Base-by-base conservation (phyloP, 2,329 filamentous ascomycete species). In the Fonsecaea pugnacius region DNA sequence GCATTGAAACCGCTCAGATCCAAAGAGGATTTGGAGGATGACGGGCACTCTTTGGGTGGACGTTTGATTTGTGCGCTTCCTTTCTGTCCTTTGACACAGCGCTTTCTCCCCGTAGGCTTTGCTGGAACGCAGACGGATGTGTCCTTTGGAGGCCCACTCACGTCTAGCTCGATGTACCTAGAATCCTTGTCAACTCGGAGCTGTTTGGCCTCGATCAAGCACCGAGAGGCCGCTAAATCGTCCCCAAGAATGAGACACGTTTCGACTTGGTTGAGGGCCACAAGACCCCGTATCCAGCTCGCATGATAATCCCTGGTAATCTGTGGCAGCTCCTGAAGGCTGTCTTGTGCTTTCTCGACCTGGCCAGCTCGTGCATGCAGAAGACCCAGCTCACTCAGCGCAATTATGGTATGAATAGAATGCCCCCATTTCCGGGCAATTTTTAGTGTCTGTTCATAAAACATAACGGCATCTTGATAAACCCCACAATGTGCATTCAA, bases 391-490 rank as follows among this genome's bases (percentile, higher is more conserved):
- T 67, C 50, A 27, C 63, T 67, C 12, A 60, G 30, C 1, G 65
- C 61, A 18, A 51, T n/a, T 4, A 33, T 24, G 9, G 27, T 43
- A 48, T 55, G 33, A 35, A 33, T 38, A 10, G 21, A 40, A 21
- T 55, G 43, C 7, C 27, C 32, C 8, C 60, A 58, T 27, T 63
- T 63, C 64, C 84, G 83, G 24, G 91, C 91, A 65, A 96, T 85
- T 72, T 90, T 91, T 60, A 89, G 82, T 0, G 92, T 92, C 71
- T 95, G 90, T 70, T 97, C 90, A 1, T 90, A 89, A 70, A 96
- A 96, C 74, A 93, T 95, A 0, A 94, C 79, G 1, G 94, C 94
- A 75, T 98, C 94, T 65, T 91, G 88, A 68, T 92, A 91, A 77
- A 96, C 85, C 32, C 95, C 95, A 67, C 95, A 85, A 69, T 96